These are phyloP conservation scores for Edaphochlamys debaryana DNA, from an alignment of 139 green algal genomes.

Conservation along the genomic window DNA sequence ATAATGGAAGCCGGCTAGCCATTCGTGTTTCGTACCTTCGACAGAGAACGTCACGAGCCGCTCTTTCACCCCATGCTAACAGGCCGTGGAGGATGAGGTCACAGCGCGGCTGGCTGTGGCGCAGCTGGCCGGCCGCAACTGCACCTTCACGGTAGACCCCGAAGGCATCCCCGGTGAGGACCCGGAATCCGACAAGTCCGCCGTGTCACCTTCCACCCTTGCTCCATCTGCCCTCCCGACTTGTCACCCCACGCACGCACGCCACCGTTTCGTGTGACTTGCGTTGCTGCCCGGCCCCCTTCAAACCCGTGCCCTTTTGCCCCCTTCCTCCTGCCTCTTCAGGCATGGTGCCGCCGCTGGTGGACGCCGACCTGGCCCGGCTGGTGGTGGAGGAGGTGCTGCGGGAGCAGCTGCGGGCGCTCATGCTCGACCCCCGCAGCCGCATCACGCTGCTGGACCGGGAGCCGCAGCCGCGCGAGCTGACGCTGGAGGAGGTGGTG, in stretches of 20 bases:
- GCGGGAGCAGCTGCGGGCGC: background rate
- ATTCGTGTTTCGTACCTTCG: background rate
- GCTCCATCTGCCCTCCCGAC: no score
- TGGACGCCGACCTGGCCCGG: conserved; percentile 10
- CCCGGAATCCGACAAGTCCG: no score
- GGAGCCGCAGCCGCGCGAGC: background rate
- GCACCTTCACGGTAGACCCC: background rate
- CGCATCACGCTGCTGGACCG: background rate
- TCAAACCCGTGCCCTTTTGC: no score
- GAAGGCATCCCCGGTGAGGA: background rate
- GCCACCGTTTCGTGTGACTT: no score
- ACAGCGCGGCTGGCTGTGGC: background rate
- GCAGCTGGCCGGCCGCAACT: background rate
- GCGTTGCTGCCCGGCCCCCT: no score
- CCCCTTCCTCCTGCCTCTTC: no score
- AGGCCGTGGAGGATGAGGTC: conserved; percentile 34
- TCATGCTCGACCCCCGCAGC: background rate
- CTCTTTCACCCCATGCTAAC: background rate
- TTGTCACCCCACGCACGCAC: no score
- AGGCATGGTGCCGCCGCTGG: conserved; percentile 14
- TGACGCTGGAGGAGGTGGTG: conserved; percentile 29
- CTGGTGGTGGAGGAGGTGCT: conserved; percentile 15
- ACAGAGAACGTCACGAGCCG: no score
- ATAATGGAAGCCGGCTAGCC: no score
- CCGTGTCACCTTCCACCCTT: no score